Percentiles rank a stretch among this genome's conserved stretches.
phyloP scores from a whole-genome alignment of 2,329 filamentous ascomycete genomes.

The Pyrenochaeta sp. region DNA sequence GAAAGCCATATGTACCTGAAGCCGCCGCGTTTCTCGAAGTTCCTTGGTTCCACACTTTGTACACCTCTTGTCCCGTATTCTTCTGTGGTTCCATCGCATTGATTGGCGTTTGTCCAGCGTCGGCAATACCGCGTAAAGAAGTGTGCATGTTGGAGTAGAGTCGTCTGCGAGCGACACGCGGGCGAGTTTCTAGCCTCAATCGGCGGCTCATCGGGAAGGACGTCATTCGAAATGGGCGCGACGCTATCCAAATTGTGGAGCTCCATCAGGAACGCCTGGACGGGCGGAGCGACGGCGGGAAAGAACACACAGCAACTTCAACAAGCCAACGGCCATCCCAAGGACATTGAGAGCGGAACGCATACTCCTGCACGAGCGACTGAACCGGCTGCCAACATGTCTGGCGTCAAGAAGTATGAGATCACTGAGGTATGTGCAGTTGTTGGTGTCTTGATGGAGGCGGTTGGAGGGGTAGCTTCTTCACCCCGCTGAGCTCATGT shows the following conservation, averaged over 20 bases:
- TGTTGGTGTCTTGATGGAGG: conserved; percentile 5
- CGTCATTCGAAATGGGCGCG: conserved; percentile 41
- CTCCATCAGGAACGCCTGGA: conserved; percentile 30
- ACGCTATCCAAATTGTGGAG: conserved; percentile 48
- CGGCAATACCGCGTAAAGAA: conserved; percentile 4
- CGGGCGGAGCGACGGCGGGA: conserved; percentile 20
- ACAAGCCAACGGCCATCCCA: conserved; percentile 19
- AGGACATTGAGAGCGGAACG: conserved; percentile 22
- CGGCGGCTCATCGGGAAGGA: conserved; percentile 31
- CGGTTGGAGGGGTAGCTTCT: conserved; percentile 41
- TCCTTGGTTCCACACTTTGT: conserved; percentile 1
- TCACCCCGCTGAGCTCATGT: conserved; percentile 34
- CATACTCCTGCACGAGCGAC: conserved; percentile 21
- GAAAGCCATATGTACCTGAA: conserved; percentile 26
- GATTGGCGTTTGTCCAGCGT: conserved; percentile 7
- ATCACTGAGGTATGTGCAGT: conserved; percentile 46
- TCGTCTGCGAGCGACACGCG: conserved; percentile 4
- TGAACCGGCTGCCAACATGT: conserved; percentile 29
- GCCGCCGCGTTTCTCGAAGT: conserved; percentile 2
- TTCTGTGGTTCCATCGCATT: not conserved
- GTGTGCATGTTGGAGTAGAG: conserved; percentile 9
- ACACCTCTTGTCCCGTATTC: not conserved
- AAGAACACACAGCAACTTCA: conserved; percentile 20
- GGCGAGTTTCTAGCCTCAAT: conserved; percentile 11
- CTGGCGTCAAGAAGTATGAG: conserved; percentile 44